Conservation (phyloP, 208 protist species). For the Leishmania arabica region DNA sequence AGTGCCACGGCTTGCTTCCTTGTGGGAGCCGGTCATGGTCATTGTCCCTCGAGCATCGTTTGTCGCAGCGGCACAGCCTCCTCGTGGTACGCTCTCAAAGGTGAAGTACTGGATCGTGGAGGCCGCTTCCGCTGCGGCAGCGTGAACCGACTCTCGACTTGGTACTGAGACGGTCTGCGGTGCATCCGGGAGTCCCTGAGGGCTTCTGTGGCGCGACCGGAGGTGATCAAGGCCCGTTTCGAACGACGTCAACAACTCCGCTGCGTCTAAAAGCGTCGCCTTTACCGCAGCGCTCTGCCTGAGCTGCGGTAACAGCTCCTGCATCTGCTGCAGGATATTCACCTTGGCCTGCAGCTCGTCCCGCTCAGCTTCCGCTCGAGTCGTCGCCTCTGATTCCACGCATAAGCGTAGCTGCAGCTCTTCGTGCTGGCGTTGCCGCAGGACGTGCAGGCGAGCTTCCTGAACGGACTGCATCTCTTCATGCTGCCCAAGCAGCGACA, state of each 20-base stretch:
- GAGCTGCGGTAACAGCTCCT: conserved; percentile 11
- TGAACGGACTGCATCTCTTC: conserved; percentile 51
- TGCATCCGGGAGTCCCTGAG: not conserved
- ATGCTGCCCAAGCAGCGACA: conserved; percentile 53
- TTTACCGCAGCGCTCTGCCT: conserved; percentile 11
- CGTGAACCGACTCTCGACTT: conserved; percentile 11
- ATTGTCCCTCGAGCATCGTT: not conserved
- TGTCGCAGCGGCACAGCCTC: not conserved
- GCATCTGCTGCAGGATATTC: conserved; percentile 12
- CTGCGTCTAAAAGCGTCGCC: conserved; percentile 11
- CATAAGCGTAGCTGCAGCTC: conserved; percentile 40
- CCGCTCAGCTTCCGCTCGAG: conserved; percentile 30
- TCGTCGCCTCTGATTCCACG: conserved; percentile 37
- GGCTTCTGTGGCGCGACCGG: not conserved
- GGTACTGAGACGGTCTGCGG: not conserved
- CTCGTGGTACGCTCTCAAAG: conserved; percentile 24
- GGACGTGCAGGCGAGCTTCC: conserved; percentile 15
- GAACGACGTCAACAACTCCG: conserved; percentile 8
- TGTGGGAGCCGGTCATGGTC: not conserved
- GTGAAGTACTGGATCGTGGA: conserved; percentile 31
- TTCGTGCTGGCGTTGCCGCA: conserved; percentile 29
- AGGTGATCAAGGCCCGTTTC: not conserved
- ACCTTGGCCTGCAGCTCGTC: conserved; percentile 29
- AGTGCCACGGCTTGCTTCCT: not conserved
- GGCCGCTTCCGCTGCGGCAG: conserved; percentile 3